Percentiles rank a stretch among this genome's conserved stretches.
These are phyloP conservation scores for Talaromyces pinophilus DNA, from an alignment of 2,329 filamentous ascomycete species.

Conservation along the genomic window DNA sequence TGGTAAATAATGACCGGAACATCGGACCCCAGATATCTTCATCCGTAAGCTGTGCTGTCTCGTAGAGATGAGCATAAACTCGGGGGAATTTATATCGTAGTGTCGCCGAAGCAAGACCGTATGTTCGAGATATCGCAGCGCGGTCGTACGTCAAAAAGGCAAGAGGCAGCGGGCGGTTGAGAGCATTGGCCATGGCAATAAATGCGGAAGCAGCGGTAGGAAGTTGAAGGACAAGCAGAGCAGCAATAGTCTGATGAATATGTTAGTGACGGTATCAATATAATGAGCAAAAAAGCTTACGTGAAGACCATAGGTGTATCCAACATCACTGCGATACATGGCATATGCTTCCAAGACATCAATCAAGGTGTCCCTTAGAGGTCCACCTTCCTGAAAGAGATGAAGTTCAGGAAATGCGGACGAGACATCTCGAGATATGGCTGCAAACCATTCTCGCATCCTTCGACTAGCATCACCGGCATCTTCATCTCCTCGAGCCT, in stretches of 20 bases:
- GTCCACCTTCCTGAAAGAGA: slow-evolving; percentile 57
- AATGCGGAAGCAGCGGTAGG: slow-evolving; percentile 56
- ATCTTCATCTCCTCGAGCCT: slow-evolving; percentile 46
- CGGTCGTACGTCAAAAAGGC: slow-evolving; percentile 62
- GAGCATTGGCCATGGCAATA: slow-evolving; percentile 60
- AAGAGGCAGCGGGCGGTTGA: slow-evolving; percentile 62
- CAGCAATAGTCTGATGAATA: slow-evolving; percentile 52
- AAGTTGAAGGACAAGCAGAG: slow-evolving; percentile 60
- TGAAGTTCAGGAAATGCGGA: slow-evolving; percentile 60
- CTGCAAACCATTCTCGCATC: slow-evolving; percentile 55
- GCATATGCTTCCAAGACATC: slow-evolving; percentile 64
- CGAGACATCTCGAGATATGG: slow-evolving; percentile 56
- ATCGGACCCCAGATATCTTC: slow-evolving; percentile 56
- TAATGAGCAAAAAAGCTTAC: slow-evolving; percentile 35
- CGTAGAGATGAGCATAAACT: slow-evolving; percentile 55
- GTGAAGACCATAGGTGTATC: slow-evolving; percentile 61
- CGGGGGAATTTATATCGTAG: slow-evolving; percentile 60
- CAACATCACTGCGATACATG: slow-evolving; percentile 64
- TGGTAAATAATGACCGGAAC: slow-evolving; percentile 56
- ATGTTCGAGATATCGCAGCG: slow-evolving; percentile 57
- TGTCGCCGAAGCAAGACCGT: slow-evolving; percentile 57
- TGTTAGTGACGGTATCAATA: slow-evolving; percentile 12
- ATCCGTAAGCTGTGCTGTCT: slow-evolving; percentile 42
- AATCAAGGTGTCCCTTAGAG: slow-evolving; percentile 57
- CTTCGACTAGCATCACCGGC: slow-evolving; percentile 46